Conservation (phyloP, 2,329 filamentous ascomycete species). For the Cladosporium sp. region DNA sequence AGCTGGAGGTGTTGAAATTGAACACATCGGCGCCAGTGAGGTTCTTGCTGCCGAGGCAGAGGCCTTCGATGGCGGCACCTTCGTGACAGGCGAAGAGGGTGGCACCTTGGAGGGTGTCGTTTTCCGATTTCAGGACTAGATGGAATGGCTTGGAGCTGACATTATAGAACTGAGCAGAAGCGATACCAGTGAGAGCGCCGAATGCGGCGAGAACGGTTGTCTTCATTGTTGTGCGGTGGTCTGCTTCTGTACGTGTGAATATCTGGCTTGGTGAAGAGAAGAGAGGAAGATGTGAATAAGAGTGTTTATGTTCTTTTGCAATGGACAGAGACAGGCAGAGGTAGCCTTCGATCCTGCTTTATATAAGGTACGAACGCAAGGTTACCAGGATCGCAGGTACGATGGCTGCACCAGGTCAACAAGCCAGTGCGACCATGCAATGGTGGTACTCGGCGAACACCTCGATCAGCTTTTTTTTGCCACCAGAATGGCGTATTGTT, state of each 20-base stretch:
- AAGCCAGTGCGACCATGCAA: no score
- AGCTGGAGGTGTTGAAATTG: constrained; percentile 21
- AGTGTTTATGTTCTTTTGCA: no score
- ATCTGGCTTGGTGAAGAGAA: no score
- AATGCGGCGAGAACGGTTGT: constrained; percentile 12
- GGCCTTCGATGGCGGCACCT: constrained; percentile 46
- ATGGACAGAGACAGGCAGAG: no score
- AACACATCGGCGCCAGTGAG: constrained; percentile 12
- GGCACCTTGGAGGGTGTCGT: constrained; percentile 35
- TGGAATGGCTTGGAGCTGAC: constrained; percentile 43
- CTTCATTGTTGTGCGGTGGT: constrained; percentile 4
- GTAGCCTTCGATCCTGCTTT: no score
- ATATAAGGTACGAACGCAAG: no score
- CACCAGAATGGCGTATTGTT: no score
- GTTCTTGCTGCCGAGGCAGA: constrained; percentile 34
- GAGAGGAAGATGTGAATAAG: neutral
- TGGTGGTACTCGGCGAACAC: no score
- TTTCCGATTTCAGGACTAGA: constrained; percentile 37
- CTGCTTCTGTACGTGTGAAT: no score
- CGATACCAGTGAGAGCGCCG: constrained; percentile 21
- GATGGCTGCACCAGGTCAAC: no score
- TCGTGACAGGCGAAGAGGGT: constrained; percentile 43
- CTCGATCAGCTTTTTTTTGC: no score
- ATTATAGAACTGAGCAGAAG: constrained; percentile 31
- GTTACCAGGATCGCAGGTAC: no score